Evolutionary conservation across 176 grass and related monocot species (phyloP).

Genomic region (Avena atlantica): DNA sequence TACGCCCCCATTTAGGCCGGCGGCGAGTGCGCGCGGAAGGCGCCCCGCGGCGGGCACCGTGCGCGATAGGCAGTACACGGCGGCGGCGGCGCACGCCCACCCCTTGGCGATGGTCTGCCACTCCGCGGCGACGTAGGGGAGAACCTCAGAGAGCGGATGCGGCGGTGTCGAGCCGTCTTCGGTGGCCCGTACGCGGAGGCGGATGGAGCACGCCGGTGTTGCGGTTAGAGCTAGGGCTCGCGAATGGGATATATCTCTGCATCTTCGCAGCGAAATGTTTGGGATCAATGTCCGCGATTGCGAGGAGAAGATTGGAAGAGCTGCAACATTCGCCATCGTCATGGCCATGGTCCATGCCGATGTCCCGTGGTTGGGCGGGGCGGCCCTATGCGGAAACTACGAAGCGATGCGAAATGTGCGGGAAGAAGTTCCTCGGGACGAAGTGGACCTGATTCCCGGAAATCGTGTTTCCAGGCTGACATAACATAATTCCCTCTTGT

Average conservation of each 20-base stretch:
- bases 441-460: neutral
- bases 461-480: neutral
- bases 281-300: constrained; percentile 40
- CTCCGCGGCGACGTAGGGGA: constrained; percentile 58
- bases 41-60: constrained; percentile 64
- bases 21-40: constrained; percentile 50
- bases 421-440: neutral
- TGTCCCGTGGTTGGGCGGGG: neutral
- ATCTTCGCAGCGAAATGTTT: constrained; percentile 12
- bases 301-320: constrained; percentile 18
- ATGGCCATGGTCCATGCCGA: constrained; percentile 38
- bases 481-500: neutral
- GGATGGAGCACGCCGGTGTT: constrained; percentile 23
- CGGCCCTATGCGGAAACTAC: constrained; percentile 7
- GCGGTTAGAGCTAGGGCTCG: constrained; percentile 18
- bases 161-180: neutral
- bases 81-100: constrained; percentile 64
- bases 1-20: neutral
- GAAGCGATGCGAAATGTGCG: constrained; percentile 28
- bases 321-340: constrained; percentile 19
- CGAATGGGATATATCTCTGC: neutral
- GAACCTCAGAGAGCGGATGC: constrained; percentile 36
- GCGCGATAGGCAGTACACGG: constrained; percentile 67
- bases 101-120: constrained; percentile 66
- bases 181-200: constrained; percentile 22